Percentiles rank a stretch among this genome's conserved stretches.
Evolutionary conservation across 2,329 filamentous ascomycete species (phyloP).

Genomic region (Hymenoscyphus occultus): DNA sequence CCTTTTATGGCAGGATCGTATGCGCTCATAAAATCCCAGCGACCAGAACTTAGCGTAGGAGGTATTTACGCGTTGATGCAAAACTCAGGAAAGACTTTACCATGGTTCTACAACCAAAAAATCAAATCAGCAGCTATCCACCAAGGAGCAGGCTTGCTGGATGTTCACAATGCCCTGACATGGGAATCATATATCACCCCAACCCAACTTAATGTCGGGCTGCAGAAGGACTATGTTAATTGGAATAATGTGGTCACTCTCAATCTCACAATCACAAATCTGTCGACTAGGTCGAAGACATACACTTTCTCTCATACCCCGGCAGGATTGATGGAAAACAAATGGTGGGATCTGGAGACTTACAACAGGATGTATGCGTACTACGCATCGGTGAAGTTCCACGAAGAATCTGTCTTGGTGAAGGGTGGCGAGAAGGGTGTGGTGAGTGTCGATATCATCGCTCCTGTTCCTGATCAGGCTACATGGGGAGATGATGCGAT

Average conservation of each 20-base stretch:
- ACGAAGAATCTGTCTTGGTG: background rate
- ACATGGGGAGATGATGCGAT: background rate
- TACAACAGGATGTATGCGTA: conserved; percentile 20
- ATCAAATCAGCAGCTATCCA: conserved; percentile 35
- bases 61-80: conserved; percentile 36
- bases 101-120: conserved; percentile 32
- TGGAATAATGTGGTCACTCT: conserved; percentile 15
- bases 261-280: conserved; percentile 33
- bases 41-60: conserved; percentile 29
- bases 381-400: conserved; percentile 4
- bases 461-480: background rate
- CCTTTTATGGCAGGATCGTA: conserved; percentile 38
- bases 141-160: conserved; percentile 39
- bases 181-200: conserved; percentile 27
- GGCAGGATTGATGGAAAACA: conserved; percentile 25
- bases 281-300: conserved; percentile 19
- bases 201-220: conserved; percentile 25
- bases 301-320: conserved; percentile 30
- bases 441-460: background rate
- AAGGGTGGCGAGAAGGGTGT: background rate
- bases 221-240: conserved; percentile 14
- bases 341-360: conserved; percentile 11
- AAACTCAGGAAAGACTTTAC: conserved; percentile 32
- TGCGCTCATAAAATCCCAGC: conserved; percentile 38
- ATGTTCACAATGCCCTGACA: conserved; percentile 35